Evolutionary conservation across 1,284 basidiomycete genomes (phyloP).

Genomic region (Leccinum fallax): DNA sequence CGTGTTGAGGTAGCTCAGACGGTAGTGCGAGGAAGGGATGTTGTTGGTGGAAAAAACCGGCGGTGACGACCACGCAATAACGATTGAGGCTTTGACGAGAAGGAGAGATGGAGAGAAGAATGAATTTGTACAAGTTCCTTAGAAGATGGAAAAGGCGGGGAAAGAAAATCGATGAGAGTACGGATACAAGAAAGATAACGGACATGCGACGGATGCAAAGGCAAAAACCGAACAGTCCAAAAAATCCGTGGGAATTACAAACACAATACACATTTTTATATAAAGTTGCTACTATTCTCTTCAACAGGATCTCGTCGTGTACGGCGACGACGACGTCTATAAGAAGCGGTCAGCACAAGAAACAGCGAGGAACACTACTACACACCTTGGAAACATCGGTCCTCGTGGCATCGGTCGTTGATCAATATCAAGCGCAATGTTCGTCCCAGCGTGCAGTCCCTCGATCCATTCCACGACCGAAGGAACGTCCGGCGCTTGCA

Average conservation of each 20-base stretch:
- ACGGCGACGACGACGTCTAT: constrained; percentile 45
- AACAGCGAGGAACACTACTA: constrained; percentile 9
- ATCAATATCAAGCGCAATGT: constrained; percentile 91
- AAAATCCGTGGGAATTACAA: constrained; percentile 34
- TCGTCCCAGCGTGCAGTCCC: constrained; percentile 92
- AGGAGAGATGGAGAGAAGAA: constrained; percentile 4
- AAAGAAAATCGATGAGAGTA: constrained; percentile 36
- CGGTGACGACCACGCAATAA: constrained; percentile 18
- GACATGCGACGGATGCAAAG: constrained; percentile 34
- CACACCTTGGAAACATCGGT: constrained; percentile 75
- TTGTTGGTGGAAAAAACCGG: constrained; percentile 30
- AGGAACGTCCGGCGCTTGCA: constrained; percentile 87
- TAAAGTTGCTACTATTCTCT: not conserved
- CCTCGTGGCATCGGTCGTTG: constrained; percentile 87
- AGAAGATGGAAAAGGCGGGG: constrained; percentile 10
- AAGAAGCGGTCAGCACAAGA: constrained; percentile 7
- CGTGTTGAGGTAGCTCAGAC: constrained; percentile 16
- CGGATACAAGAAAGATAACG: constrained; percentile 38
- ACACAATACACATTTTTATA: not conserved
- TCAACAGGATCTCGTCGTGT: constrained; percentile 17
- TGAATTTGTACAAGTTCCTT: constrained; percentile 17
- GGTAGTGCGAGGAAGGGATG: constrained; percentile 22
- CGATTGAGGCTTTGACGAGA: constrained; percentile 22
- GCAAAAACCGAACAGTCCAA: constrained; percentile 36
- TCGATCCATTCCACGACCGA: constrained; percentile 97